A percentile compares a stretch with the other conserved stretches of the same genome.
Evolutionary conservation across 1,284 basidiomycete species (phyloP).

Genomic region (Kwoniella shivajii): DNA sequence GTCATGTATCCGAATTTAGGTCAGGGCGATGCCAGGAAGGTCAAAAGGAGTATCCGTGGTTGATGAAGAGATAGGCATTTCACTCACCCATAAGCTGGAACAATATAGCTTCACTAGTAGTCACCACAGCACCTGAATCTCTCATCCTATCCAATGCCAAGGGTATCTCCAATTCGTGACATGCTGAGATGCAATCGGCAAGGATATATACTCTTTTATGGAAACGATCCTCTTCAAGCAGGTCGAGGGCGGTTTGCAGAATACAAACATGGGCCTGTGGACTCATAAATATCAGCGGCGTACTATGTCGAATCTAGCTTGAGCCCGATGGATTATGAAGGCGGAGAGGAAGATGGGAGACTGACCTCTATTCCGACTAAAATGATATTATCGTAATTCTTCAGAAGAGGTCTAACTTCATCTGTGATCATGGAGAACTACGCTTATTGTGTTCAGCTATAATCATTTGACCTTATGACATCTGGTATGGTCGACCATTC

Average conservation of each 20-base stretch:
- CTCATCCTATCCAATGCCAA: slow-evolving; percentile 64
- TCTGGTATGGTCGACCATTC: not conserved
- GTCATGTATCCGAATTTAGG: too few species aligned
- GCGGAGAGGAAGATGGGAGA: not conserved
- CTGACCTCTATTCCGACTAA: slow-evolving; percentile 76
- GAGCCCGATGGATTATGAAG: not conserved
- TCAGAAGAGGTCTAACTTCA: slow-evolving; percentile 57
- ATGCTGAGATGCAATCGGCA: slow-evolving; percentile 81
- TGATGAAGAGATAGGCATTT: not conserved
- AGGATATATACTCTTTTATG: slow-evolving; percentile 58
- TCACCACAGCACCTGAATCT: slow-evolving; percentile 73
- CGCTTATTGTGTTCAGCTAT: too few species aligned
- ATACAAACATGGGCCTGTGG: slow-evolving; percentile 79
- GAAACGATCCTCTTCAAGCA: slow-evolving; percentile 54
- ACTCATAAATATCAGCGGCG: not conserved
- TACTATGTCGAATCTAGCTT: not conserved
- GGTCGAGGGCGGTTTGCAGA: slow-evolving; percentile 73
- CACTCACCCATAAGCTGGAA: slow-evolving; percentile 64
- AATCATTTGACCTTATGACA: not conserved
- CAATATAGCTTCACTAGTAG: slow-evolving; percentile 77
- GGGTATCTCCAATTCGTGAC: slow-evolving; percentile 62
- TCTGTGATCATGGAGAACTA: slow-evolving; percentile 81
- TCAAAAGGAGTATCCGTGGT: not conserved
- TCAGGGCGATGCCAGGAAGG: too few species aligned
- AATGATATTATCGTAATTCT: slow-evolving; percentile 63